Evolutionary conservation across 106 monocot genomes (phyloP), one percentile per base, ranked within the genome.

Genomic region (Iris macrosiphon): DNA sequence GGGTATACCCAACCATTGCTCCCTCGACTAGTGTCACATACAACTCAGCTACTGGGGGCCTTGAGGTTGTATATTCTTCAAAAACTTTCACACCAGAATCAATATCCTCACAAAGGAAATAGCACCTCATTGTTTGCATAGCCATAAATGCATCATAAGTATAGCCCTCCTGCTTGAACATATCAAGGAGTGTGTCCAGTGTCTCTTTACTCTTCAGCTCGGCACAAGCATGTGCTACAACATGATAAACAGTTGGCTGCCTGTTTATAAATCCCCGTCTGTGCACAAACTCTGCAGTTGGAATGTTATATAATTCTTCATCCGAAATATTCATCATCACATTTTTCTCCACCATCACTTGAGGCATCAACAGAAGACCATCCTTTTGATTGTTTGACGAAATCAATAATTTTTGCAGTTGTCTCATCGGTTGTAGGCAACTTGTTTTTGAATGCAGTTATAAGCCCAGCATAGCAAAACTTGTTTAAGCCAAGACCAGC

Each of bases 401-500:
- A 68, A 49, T 98, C 96, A 41, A 91, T 66, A 77, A 98, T 87
- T 90, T 91, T 91, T 66, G 46, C 22, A 20, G 64, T 52, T 17
- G 83, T 78, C 64, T 98, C 91, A 15, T 80, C 86, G 55, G 79
- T 70, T 22, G 58, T 64, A 2, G 90, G 83, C 44, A 60, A 45
- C 66, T 87, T 98, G 78, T 91, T 98, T 54, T 76, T 98, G 44
- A 71, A 75, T 21, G 96, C 91, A 32, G 75, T 73, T 75, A 91
- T 87, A 51, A 98, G 96, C 59, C 87, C 96, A 49, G 96, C 96
- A 78, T 98, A 98, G 52, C 96, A 98, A 39, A 79, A 98, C 58
- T 82, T 98, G 68, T 98, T 87, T 38, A 98, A 60, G 64, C 90
- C 87, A 52, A 98, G 75, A 50, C 95, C 85, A 66, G 84, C 95